Evolutionary conservation across 371 early-diverging fungal species (phyloP).

Genomic region (Dichotomocladium elegans): DNA sequence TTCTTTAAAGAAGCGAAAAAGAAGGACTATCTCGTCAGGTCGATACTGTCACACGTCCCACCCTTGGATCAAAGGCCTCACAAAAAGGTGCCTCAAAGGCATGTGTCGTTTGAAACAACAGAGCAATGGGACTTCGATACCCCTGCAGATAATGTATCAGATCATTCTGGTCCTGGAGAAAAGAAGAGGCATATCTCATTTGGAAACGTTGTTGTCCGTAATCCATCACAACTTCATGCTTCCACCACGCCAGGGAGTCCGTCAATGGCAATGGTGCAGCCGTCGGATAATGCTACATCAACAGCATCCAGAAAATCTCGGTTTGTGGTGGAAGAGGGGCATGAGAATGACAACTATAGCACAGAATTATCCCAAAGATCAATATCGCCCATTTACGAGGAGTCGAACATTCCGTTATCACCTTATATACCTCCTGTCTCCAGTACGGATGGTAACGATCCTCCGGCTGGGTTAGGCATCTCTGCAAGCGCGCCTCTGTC

Average conservation of each 20-base stretch:
- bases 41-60: constrained; percentile 61
- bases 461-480: constrained; percentile 7
- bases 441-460: constrained; percentile 3
- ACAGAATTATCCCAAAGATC: constrained; percentile 5
- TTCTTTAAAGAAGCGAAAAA: constrained; percentile 82
- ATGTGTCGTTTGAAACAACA: constrained; percentile 23
- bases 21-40: constrained; percentile 59
- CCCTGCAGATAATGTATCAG: constrained; percentile 23
- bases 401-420: background rate
- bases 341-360: constrained; percentile 4
- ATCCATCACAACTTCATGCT: constrained; percentile 14
- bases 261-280: background rate
- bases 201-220: constrained; percentile 41
- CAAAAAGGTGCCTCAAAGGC: constrained; percentile 38
- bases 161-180: constrained; percentile 37
- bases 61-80: constrained; percentile 63
- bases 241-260: background rate
- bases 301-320: constrained; percentile 40
- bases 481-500: constrained; percentile 1
- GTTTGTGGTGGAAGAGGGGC: constrained; percentile 50
- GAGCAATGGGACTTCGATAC: constrained; percentile 48
- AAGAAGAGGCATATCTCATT: constrained; percentile 44
- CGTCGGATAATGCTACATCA: constrained; percentile 1
- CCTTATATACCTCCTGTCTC: constrained; percentile 7
- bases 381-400: background rate